Evolutionary conservation across 306 rosid species (phyloP).

Genomic region (Luffa aegyptiaca): DNA sequence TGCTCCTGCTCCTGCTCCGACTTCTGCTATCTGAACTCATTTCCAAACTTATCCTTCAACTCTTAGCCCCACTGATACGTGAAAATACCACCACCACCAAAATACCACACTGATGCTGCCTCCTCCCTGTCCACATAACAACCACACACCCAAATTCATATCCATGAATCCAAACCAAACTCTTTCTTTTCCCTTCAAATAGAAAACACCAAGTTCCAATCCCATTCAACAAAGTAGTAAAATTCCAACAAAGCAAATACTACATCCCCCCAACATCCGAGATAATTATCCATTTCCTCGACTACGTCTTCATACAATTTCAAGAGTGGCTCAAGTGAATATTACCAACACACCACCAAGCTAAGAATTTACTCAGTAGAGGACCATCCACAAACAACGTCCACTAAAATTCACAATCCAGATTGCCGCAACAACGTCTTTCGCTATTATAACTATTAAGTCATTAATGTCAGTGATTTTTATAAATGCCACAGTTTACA

Average conservation of each 20-base stretch:
- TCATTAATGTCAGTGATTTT: not conserved
- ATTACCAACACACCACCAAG: conserved; percentile 20
- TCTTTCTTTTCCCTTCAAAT: conserved; percentile 67
- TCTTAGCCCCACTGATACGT: conserved; percentile 60
- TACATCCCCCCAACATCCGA: conserved; percentile 38
- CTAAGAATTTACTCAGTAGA: not conserved
- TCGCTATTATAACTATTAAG: not conserved
- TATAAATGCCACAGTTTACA: not conserved
- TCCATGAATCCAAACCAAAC: conserved; percentile 67
- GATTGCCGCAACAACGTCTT: conserved; percentile 20
- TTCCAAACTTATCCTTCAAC: conserved; percentile 41
- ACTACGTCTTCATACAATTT: conserved; percentile 37
- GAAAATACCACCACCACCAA: conserved; percentile 52
- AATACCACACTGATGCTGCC: conserved; percentile 47
- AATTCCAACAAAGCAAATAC: conserved; percentile 46
- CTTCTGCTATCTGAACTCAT: conserved; percentile 95
- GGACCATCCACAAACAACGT: not conserved
- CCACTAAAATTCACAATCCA: conserved; percentile 6
- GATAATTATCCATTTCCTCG: conserved; percentile 25
- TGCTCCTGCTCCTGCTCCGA: conserved; percentile 89
- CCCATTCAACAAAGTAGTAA: conserved; percentile 44
- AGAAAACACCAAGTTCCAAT: conserved; percentile 41
- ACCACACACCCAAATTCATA: conserved; percentile 78
- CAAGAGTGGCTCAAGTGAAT: conserved; percentile 25
- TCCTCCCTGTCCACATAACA: conserved; percentile 99